Conservation (phyloP, 768 basidiomycete species). For the Auricularia sp. region DNA sequence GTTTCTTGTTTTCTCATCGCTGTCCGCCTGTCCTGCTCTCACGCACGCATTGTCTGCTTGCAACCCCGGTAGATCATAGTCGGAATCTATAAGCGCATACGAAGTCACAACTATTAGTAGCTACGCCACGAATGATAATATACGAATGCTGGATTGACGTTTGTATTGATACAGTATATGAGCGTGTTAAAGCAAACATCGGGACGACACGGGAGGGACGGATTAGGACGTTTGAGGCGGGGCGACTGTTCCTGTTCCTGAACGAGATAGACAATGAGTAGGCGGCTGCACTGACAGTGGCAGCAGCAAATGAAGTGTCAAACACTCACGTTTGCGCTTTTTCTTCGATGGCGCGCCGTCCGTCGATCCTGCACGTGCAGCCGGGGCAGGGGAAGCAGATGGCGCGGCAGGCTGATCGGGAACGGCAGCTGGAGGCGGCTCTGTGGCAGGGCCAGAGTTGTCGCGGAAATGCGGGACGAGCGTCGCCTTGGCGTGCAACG, state of each 20-base stretch:
- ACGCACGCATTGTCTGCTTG: neutral
- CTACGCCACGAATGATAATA: no score
- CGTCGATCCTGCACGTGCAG: constrained; percentile 34
- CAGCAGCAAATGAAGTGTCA: neutral
- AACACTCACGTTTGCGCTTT: constrained; percentile 64
- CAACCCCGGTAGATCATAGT: neutral
- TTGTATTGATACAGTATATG: no score
- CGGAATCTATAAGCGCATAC: neutral
- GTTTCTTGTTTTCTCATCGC: neutral
- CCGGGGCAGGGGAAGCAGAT: constrained; percentile 22
- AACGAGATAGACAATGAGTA: neutral
- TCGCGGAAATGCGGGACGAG: constrained; percentile 27
- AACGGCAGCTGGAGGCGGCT: constrained; percentile 18
- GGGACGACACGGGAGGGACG: no score
- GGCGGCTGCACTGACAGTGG: neutral
- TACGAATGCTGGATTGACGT: no score
- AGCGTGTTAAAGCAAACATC: no score
- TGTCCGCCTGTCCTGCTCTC: neutral
- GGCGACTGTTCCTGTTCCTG: no score
- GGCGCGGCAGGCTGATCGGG: constrained; percentile 27
- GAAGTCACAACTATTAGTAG: neutral
- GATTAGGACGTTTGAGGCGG: no score
- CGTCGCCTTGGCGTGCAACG: constrained; percentile 50
- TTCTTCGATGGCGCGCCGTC: constrained; percentile 47
- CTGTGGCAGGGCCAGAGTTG: constrained; percentile 2